Base-by-base conservation (phyloP, 768 basidiomycete species). In the Tulasnella sp. region DNA sequence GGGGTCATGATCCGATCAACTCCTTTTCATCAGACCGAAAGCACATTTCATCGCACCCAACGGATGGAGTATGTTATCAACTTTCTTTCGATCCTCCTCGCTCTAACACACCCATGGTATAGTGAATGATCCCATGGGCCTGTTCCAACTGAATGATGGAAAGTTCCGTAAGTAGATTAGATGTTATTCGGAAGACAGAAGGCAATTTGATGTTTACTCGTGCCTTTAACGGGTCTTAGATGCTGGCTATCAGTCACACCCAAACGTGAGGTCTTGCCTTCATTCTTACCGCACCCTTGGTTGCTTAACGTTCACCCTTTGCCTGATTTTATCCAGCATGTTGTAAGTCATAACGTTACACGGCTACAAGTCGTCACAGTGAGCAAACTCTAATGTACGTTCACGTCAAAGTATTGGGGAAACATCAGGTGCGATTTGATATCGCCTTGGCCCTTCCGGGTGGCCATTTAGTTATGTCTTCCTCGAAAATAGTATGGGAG, bases 1-100 rank as follows among this genome's bases (percentile, higher is more conserved):
- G n/a, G n/a, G n/a, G n/a, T n/a, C n/a, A n/a, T n/a, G n/a, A n/a
- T n/a, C n/a, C n/a, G n/a, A n/a, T n/a, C n/a, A n/a, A n/a, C n/a
- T n/a, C n/a, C n/a, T n/a, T n/a, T n/a, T n/a, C n/a, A n/a, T n/a
- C n/a, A 22, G 64, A 15, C 56, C 60, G n/a, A 63, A 65, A 48
- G 64, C 64, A 9, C 34, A 60, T 0, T 58, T 65, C 38, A 63
- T 65, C 42, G 64, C 60, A n/a, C 58, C 60, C 7, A 60, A 65
- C 27, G 63, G 64, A 22, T 65, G 63, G 63, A 63, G 61, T 60
- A 65, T 15, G 34, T 15, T 38, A 15, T n/a, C n/a, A n/a, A n/a
- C n/a, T n/a, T n/a, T n/a, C n/a, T n/a, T n/a, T n/a, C n/a, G n/a
- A n/a, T n/a, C n/a, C 46, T 50, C 46, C 17, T 12, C 21, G 3